Conservation (phyloP, 345 rosid species). For the Lenwebbia sp. region DNA sequence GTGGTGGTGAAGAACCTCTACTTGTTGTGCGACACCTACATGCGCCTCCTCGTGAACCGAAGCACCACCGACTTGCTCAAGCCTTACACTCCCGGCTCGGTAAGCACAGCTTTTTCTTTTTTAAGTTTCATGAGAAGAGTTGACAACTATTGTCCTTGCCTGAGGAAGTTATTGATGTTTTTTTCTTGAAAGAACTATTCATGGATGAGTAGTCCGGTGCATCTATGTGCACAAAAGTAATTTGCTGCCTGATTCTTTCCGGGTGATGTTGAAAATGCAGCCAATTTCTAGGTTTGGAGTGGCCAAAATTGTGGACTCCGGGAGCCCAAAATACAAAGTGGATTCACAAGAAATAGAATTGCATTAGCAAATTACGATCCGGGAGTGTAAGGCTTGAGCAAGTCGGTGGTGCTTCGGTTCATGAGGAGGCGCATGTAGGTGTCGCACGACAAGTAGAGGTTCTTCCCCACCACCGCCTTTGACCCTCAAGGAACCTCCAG, state of each 20-base stretch:
- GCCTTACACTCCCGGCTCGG: background rate
- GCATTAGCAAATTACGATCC: too few relatives aligned
- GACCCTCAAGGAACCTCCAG: slow-evolving; percentile 4
- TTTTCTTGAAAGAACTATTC: background rate
- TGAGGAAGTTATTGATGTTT: background rate
- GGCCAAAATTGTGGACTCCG: slow-evolving; percentile 57
- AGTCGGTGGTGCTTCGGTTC: background rate
- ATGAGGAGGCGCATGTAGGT: slow-evolving; percentile 7
- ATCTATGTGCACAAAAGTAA: background rate
- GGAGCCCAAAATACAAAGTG: slow-evolving; percentile 31
- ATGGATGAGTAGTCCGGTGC: background rate
- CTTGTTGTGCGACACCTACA: slow-evolving; percentile 7
- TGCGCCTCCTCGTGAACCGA: background rate
- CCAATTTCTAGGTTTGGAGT: slow-evolving; percentile 64
- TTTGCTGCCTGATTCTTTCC: background rate
- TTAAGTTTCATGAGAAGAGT: background rate
- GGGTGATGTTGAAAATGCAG: slow-evolving; percentile 14
- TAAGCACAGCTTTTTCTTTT: background rate
- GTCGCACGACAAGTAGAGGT: slow-evolving; percentile 11
- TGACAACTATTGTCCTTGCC: background rate
- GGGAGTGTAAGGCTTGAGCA: background rate
- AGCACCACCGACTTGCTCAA: background rate
- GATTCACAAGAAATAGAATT: too few relatives aligned
- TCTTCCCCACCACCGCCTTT: background rate
- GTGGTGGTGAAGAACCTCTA: slow-evolving; percentile 9